phyloP scores from a whole-genome alignment of 139 green algal species.

The Coelastrella sp. region DNA sequence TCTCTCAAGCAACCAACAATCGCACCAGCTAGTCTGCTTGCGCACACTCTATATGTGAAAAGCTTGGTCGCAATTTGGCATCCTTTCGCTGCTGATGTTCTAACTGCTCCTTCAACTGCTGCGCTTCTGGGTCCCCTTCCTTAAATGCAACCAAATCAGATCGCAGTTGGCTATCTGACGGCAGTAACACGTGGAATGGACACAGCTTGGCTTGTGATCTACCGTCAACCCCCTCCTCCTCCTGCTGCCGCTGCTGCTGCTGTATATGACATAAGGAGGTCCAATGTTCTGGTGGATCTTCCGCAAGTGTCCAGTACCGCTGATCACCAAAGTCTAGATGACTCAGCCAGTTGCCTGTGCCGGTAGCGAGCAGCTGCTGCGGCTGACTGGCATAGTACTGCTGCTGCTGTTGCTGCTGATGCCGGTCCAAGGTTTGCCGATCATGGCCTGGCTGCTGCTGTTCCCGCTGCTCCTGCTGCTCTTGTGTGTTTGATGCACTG shows the following conservation, averaged over 20 bases:
- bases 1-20: too few relatives aligned
- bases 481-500: too few relatives aligned
- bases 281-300: conserved; percentile 1
- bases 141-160: neutral
- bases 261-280: neutral
- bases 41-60: conserved; percentile 14
- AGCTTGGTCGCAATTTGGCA: conserved; percentile 2
- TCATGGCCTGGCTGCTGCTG: neutral
- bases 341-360: neutral
- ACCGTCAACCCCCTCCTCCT: neutral
- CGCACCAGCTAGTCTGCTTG: neutral
- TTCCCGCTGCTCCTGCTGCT: neutral
- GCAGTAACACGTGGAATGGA: neutral
- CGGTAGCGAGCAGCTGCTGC: neutral
- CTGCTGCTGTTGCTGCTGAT: neutral
- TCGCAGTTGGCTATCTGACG: conserved; percentile 9
- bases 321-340: neutral
- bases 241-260: neutral
- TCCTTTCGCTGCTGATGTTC: conserved; percentile 47
- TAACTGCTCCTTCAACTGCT: conserved; percentile 17
- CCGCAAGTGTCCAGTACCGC: conserved; percentile 11
- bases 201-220: neutral
- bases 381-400: neutral
- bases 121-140: neutral
- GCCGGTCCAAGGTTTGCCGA: neutral